phyloP scores from a whole-genome alignment of 768 basidiomycete species.

The Lentinus brumalis region DNA sequence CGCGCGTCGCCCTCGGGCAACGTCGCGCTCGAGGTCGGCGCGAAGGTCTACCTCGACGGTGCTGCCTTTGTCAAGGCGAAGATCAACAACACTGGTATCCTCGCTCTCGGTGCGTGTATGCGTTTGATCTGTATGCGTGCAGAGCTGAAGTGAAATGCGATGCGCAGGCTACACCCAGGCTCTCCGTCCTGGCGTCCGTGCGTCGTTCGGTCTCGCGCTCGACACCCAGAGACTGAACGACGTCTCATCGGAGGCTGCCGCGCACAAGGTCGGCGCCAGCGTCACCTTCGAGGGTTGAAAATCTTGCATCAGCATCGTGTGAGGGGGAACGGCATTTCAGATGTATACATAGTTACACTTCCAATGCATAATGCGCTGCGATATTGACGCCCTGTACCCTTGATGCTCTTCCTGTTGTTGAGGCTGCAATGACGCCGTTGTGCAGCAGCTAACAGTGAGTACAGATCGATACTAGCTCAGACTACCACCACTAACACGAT shows the following conservation, averaged over 20 bases:
- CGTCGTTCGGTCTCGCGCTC: slow-evolving; percentile 90
- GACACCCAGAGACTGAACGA: slow-evolving; percentile 94
- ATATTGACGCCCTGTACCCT: no score
- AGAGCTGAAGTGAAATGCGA: no score
- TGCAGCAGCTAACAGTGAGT: no score
- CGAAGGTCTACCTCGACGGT: slow-evolving; percentile 88
- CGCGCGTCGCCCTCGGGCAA: slow-evolving; percentile 79
- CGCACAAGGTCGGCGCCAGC: slow-evolving; percentile 82
- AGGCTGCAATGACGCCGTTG: no score
- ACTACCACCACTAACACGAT: no score
- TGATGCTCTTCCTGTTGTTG: no score
- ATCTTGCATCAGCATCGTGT: background rate
- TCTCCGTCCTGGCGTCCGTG: slow-evolving; percentile 92
- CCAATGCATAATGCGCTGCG: slow-evolving; percentile 22
- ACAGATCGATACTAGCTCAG: no score
- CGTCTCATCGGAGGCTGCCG: slow-evolving; percentile 53
- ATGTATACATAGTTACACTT: slow-evolving; percentile 20
- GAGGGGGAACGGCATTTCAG: slow-evolving; percentile 6
- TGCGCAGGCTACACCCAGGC: slow-evolving; percentile 94
- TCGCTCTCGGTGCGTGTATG: slow-evolving; percentile 66
- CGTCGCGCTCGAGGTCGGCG: slow-evolving; percentile 91
- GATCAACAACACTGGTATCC: slow-evolving; percentile 95
- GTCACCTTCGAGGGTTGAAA: slow-evolving; percentile 64
- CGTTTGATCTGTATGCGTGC: no score
- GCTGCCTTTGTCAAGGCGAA: slow-evolving; percentile 97